These are phyloP conservation scores for Rhynchospora pubera DNA, from an alignment of 176 grass and related monocot species.

Conservation along the genomic window DNA sequence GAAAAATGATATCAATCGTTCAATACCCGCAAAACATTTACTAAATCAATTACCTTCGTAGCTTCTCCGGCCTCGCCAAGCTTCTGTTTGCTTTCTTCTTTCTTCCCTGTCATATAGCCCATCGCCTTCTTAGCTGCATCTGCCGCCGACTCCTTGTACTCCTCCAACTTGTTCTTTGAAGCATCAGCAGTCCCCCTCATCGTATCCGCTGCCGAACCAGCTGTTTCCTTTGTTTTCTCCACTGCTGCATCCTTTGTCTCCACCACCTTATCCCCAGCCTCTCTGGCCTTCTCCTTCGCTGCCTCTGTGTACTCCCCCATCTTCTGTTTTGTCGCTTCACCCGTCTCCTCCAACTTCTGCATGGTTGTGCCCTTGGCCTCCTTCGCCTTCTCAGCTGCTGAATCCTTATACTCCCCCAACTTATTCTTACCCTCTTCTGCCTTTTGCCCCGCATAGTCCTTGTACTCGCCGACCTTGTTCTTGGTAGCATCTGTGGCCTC, in stretches of 20 bases:
- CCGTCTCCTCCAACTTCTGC: slow-evolving; percentile 32
- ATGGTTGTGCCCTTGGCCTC: slow-evolving; percentile 16
- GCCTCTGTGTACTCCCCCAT: slow-evolving; percentile 23
- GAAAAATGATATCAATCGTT: too few relatives aligned
- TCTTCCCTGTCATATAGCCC: slow-evolving; percentile 26
- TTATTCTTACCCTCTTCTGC: slow-evolving; percentile 25
- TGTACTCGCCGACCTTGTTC: slow-evolving; percentile 36
- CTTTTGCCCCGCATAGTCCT: slow-evolving; percentile 31
- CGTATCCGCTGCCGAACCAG: background rate
- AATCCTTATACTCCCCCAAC: slow-evolving; percentile 24
- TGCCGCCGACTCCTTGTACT: slow-evolving; percentile 25
- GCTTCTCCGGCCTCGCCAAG: background rate
- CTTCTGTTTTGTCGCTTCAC: slow-evolving; percentile 32
- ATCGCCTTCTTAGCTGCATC: slow-evolving; percentile 30
- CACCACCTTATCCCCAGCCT: background rate
- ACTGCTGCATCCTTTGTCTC: slow-evolving; percentile 1
- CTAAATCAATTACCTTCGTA: slow-evolving; percentile 13
- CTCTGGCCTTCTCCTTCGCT: slow-evolving; percentile 14
- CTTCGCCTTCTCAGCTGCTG: slow-evolving; percentile 14
- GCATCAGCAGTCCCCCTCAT: slow-evolving; percentile 20
- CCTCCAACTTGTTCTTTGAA: slow-evolving; percentile 24
- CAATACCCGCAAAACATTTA: background rate
- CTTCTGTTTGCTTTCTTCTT: slow-evolving; percentile 22
- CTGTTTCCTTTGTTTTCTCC: background rate
- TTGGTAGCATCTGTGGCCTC: background rate